These are phyloP conservation scores for Gentiana dahurica DNA, from an alignment of 257 asterid genomes.

Conservation along the genomic window DNA sequence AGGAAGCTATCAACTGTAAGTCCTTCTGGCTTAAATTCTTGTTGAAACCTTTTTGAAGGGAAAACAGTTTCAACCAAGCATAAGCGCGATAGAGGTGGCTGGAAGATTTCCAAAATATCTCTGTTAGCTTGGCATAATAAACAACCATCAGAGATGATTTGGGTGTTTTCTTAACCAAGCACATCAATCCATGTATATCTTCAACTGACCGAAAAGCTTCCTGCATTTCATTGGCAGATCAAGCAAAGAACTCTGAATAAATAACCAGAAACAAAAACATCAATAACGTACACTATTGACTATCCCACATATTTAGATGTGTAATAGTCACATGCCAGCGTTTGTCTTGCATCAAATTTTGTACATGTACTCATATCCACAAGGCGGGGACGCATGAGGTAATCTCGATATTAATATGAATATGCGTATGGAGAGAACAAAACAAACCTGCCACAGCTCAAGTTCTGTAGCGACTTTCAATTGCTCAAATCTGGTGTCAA, in stretches of 20 bases:
- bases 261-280: neutral
- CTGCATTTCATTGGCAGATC: slow-evolving; percentile 24
- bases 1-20: slow-evolving; percentile 72
- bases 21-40: slow-evolving; percentile 88
- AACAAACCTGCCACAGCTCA: slow-evolving; percentile 87
- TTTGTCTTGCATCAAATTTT: too few relatives aligned
- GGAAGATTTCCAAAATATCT: slow-evolving; percentile 87
- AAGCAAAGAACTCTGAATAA: neutral
- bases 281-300: neutral
- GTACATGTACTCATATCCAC: too few relatives aligned
- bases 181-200: slow-evolving; percentile 83
- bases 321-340: too few relatives aligned
- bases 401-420: too few relatives aligned
- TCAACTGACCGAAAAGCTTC: slow-evolving; percentile 92
- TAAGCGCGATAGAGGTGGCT: slow-evolving; percentile 88
- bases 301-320: too few relatives aligned
- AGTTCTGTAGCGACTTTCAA: slow-evolving; percentile 90
- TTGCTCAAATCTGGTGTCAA: slow-evolving; percentile 89
- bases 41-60: slow-evolving; percentile 72
- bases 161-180: slow-evolving; percentile 78
- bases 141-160: slow-evolving; percentile 76
- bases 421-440: neutral
- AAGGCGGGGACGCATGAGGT: too few relatives aligned
- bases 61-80: slow-evolving; percentile 95
- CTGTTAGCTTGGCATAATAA: slow-evolving; percentile 78